Base-by-base conservation (phyloP, 345 rosid genomes). In the Populus pruinosa region DNA sequence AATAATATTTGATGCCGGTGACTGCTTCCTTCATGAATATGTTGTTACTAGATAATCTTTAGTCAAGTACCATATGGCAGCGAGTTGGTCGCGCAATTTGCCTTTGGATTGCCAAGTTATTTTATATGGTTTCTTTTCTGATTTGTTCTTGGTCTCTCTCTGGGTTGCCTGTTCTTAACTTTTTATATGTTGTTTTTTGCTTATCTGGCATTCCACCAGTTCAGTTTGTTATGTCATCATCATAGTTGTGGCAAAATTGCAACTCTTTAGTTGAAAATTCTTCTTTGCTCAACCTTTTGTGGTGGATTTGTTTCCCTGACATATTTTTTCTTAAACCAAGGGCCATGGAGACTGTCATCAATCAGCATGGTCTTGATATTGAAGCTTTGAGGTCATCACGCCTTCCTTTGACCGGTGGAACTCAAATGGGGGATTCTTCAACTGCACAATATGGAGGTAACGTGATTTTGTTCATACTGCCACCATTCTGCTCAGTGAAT, bases 321-420 rank as follows among this genome's bases (percentile, higher is more conserved):
- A 44, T 43, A 20, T 67, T 35, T 77, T 72, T 69, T 59, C 62
- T 77, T 64, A 56, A 59, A 43, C 36, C 8, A 78, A 91, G 99
- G 94, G 99, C 99, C 69, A 96, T 96, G 99, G 99, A 94, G 87
- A 96, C 99, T 80, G 98, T 96, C 50, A 90, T 94, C 73, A 96
- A 79, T 85, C 97, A 87, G 75, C 87, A 96, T 71, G 94, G 97
- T 78, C 91, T 96, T 83, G 98, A 96, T 88, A 86, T 92, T 77
- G 99, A 96, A 80, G 91, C 94, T 78, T 83, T 96, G 86, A 92
- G 83, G 86, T 82, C 97, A 69, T 85, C 97, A 6, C 90, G 93
- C 65, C 88, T 88, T 87, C 92, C 97, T 67, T 71, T 84, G 49
- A 75, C 94, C 27, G 85, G 91, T 82, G 95, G 93, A 67, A 70